Percentiles rank a stretch among this genome's conserved stretches.
Evolutionary conservation across 805 yeast genomes (phyloP).

Genomic region (Hanseniaspora mollemarum): DNA sequence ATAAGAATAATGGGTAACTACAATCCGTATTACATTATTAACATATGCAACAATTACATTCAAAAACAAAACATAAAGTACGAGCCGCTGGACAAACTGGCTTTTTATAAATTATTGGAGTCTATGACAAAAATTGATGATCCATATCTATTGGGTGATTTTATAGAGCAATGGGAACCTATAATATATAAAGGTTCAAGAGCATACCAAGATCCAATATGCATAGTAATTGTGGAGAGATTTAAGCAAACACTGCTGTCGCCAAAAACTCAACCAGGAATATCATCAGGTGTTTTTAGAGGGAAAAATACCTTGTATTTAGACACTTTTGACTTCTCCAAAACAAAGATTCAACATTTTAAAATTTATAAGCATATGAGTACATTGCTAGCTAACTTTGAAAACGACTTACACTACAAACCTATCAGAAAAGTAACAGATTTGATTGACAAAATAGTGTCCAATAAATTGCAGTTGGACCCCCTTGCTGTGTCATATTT

Average conservation of each 20-base stretch:
- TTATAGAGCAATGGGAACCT: background rate
- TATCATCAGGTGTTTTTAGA: background rate
- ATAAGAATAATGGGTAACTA: slow-evolving; percentile 4
- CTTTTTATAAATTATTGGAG: slow-evolving; percentile 2
- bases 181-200: background rate
- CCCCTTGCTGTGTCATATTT: background rate
- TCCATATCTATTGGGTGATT: background rate
- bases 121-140: background rate
- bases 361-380: background rate
- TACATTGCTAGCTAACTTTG: background rate
- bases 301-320: background rate
- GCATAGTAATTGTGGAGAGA: background rate
- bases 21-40: background rate
- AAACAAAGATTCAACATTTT: background rate
- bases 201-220: background rate
- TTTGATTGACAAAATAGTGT: background rate
- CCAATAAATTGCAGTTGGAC: background rate
- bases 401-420: background rate
- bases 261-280: background rate
- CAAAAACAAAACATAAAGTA: slow-evolving; percentile 1
- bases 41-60: background rate
- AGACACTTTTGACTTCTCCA: background rate
- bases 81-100: background rate
- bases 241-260: background rate
- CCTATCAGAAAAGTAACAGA: background rate